Percentiles rank a stretch among this genome's conserved stretches.
Evolutionary conservation across 75 land plant species (phyloP).

Genomic region (Sequoia sempervirens): DNA sequence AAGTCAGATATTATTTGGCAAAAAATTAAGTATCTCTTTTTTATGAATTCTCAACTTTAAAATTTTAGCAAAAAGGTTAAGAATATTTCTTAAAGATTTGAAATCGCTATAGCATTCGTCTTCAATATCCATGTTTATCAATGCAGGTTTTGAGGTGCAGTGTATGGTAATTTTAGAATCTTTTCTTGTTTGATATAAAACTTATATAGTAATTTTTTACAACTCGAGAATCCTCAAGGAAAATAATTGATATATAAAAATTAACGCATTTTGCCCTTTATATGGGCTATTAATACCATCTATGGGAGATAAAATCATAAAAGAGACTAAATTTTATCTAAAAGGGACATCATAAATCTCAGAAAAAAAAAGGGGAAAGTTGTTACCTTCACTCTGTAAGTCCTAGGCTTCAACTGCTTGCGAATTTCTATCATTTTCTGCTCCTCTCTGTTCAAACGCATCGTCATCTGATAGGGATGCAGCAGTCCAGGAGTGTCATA

Average conservation of each 20-base stretch:
- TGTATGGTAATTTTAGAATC: neutral
- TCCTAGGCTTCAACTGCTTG: slow-evolving; percentile 81
- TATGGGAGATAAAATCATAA: neutral
- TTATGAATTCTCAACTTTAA: neutral
- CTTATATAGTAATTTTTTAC: neutral
- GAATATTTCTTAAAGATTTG: neutral
- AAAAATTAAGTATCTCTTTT: neutral
- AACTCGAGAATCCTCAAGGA: neutral
- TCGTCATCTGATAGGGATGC: slow-evolving; percentile 77
- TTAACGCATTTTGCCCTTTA: neutral
- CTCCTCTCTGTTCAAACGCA: slow-evolving; percentile 79
- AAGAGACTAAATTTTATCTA: neutral
- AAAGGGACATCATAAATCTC: neutral
- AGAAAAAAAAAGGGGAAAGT: slow-evolving; percentile 13
- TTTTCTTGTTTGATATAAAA: neutral
- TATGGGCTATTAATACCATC: neutral
- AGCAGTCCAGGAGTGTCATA: slow-evolving; percentile 95
- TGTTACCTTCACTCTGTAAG: slow-evolving; percentile 68
- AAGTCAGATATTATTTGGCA: neutral
- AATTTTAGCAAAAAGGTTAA: neutral
- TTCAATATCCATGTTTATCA: neutral
- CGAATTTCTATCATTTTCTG: slow-evolving; percentile 88
- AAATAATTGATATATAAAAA: neutral
- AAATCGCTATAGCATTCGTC: neutral
- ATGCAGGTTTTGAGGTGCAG: neutral